These are phyloP conservation scores for Ochetophila trinervis DNA, from an alignment of 306 rosid genomes.

Conservation along the genomic window DNA sequence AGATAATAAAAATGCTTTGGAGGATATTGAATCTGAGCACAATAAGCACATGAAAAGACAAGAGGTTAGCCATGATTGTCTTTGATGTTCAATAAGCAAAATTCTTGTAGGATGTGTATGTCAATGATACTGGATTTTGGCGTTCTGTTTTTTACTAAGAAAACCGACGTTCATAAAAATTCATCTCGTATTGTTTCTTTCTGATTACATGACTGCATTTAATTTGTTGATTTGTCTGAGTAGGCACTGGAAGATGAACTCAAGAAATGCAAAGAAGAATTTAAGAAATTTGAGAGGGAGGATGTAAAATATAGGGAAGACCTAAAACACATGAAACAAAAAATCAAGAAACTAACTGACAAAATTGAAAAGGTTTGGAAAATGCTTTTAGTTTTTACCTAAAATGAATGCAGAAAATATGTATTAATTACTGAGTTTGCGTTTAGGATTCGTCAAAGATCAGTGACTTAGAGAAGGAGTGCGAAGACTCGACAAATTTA, in stretches of 20 bases:
- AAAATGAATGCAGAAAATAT: constrained; percentile 2
- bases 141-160: background rate
- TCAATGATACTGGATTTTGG: background rate
- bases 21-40: constrained; percentile 82
- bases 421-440: constrained; percentile 23
- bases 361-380: constrained; percentile 72
- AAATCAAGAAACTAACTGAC: constrained; percentile 82
- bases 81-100: constrained; percentile 11
- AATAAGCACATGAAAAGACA: constrained; percentile 52
- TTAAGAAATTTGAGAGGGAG: constrained; percentile 92
- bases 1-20: constrained; percentile 57
- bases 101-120: background rate
- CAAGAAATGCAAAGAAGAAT: constrained; percentile 81
- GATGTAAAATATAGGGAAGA: constrained; percentile 91
- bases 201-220: constrained; percentile 11
- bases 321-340: constrained; percentile 74
- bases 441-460: constrained; percentile 76
- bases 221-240: constrained; percentile 16
- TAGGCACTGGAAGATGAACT: constrained; percentile 81
- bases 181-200: background rate
- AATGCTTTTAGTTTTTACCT: constrained; percentile 5
- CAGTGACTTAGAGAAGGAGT: constrained; percentile 56
- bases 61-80: constrained; percentile 61
- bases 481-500: constrained; percentile 62
- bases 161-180: background rate